Conservation (phyloP, 257 asterid species). For the Nicotiana paniculata region DNA sequence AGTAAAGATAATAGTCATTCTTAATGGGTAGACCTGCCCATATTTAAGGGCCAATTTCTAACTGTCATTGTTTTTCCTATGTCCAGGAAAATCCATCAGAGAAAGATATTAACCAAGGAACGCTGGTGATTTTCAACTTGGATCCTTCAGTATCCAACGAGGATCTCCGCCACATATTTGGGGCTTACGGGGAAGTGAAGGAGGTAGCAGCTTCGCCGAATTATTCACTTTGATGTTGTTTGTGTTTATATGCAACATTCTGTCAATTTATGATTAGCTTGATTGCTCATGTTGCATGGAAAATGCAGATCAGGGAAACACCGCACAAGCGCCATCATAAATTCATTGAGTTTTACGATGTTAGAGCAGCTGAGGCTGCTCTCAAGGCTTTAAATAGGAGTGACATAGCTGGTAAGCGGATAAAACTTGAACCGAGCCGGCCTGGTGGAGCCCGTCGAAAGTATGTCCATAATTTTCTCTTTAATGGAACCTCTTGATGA, state of each 20-base stretch:
- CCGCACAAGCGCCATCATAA: slow-evolving; percentile 93
- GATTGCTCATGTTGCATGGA: slow-evolving; percentile 1
- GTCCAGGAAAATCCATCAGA: slow-evolving; percentile 94
- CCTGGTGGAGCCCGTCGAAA: slow-evolving; percentile 97
- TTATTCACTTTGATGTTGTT: not conserved
- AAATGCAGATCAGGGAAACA: slow-evolving; percentile 81
- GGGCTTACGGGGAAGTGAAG: slow-evolving; percentile 95
- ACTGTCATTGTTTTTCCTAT: slow-evolving; percentile 7
- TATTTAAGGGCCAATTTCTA: not conserved
- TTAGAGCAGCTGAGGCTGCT: slow-evolving; percentile 96
- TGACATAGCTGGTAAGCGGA: slow-evolving; percentile 90
- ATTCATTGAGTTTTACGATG: slow-evolving; percentile 92
- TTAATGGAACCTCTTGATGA: not conserved
- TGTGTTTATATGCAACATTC: not conserved
- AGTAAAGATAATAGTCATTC: not conserved
- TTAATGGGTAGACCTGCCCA: not conserved
- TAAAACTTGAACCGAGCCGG: slow-evolving; percentile 94
- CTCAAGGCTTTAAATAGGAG: slow-evolving; percentile 82
- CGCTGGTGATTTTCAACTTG: slow-evolving; percentile 90
- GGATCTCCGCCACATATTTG: slow-evolving; percentile 91
- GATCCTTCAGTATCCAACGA: slow-evolving; percentile 90
- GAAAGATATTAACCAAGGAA: slow-evolving; percentile 93
- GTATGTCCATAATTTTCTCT: slow-evolving; percentile 26
- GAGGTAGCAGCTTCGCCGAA: slow-evolving; percentile 47
- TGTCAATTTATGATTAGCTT: not conserved